Evolutionary conservation across 2,329 filamentous ascomycete genomes (phyloP), one percentile per base, ranked within the genome.

Genomic region (Hymenoscyphus repandus): DNA sequence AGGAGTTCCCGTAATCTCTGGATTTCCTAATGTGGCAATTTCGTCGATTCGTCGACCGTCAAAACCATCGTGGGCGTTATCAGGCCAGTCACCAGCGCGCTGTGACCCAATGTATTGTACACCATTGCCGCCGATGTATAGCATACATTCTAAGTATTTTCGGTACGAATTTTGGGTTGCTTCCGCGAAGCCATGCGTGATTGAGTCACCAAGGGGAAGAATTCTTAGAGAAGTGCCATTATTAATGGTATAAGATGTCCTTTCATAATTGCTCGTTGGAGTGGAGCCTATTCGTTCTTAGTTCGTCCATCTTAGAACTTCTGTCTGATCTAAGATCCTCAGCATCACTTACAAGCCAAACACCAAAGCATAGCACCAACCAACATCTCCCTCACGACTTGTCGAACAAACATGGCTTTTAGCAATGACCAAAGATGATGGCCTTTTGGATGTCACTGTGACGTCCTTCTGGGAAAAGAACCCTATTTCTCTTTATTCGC

Each of bases 71-170:
- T 47, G 22, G 1, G 18, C 31, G 6, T 38, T 39, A 22, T 51
- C 39, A 15, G 9, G 13, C 49, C 38, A 47, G 30, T 44, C 22
- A 11, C 49, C 49, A 1, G 30, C 20, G 1, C 17, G 7, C 2
- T 30, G 33, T 12, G 34, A 37, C 10, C 49, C 49, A 13, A 51
- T 51, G 12, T 40, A 42, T 18, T 48, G 15, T 1, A 51, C 33
- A 4, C 27, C 27, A 20, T 44, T 44, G 2, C 40, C 45, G 10
- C 20, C 13, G 2, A 18, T 31, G 31, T 43, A 43, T 2, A 47
- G 39, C 13, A 47, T 15, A 15, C 45, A 47, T 34, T 43, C 37
- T 4, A 48, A 33, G 13, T 48, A 44, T 11, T 33, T 17, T 2
- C 44, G 49, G 38, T 51, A 51, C 13, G 37, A 36, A 17, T 48